Conservation (phyloP, 805 yeast genomes). For the Wickerhamomyces pijperi region DNA sequence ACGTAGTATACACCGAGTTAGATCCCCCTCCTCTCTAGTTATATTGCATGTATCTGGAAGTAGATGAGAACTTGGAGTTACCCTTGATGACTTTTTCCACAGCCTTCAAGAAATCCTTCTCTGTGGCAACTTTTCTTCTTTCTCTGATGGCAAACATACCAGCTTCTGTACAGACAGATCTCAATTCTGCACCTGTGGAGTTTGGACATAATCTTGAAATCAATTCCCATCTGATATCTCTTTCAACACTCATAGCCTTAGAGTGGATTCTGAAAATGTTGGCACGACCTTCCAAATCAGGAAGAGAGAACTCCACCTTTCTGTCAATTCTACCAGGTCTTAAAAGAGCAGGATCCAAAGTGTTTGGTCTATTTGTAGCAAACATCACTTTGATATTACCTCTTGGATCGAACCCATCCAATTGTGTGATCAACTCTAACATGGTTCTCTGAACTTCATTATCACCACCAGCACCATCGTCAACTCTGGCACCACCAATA, state of each 20-base stretch:
- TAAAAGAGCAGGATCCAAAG: constrained; percentile 92
- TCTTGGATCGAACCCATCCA: constrained; percentile 97
- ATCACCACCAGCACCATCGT: constrained; percentile 99
- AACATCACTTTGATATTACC: constrained; percentile 99
- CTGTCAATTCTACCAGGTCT: constrained; percentile 99
- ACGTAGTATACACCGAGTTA: too few species aligned
- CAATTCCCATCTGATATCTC: constrained; percentile 97
- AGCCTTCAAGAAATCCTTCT: constrained; percentile 93
- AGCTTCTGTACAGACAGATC: constrained; percentile 98
- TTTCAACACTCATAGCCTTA: constrained; percentile 94
- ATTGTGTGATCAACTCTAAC: constrained; percentile 94
- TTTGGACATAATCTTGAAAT: constrained; percentile 96
- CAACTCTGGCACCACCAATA: constrained; percentile 99
- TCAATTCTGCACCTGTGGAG: constrained; percentile 95
- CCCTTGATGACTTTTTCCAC: constrained; percentile 99
- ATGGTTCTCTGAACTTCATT: constrained; percentile 98
- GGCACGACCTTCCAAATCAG: constrained; percentile 96
- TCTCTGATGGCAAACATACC: constrained; percentile 99
- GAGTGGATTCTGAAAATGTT: constrained; percentile 95
- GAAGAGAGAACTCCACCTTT: constrained; percentile 92
- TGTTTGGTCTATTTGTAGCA: constrained; percentile 97
- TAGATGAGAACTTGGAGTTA: constrained; percentile 92
- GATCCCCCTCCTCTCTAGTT: constrained; percentile 30
- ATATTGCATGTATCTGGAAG: constrained; percentile 98
- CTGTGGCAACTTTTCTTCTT: constrained; percentile 95